These are phyloP conservation scores for Fraxinus quadrangulata DNA, from an alignment of 257 asterid species.

Conservation along the genomic window DNA sequence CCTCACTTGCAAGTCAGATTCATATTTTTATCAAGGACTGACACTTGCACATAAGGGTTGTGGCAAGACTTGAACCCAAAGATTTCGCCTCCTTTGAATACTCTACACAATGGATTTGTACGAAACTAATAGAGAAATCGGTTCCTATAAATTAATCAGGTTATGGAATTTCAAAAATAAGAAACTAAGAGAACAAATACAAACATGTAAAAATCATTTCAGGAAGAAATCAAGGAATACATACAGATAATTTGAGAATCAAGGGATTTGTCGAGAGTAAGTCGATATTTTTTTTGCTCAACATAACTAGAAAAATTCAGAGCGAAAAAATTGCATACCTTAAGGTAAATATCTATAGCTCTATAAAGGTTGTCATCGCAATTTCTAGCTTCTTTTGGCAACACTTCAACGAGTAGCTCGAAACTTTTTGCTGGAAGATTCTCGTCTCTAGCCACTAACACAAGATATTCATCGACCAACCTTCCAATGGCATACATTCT, in stretches of 20 bases:
- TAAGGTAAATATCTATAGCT: constrained; percentile 35
- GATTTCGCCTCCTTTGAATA: neutral
- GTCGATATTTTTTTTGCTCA: neutral
- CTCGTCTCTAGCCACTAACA: constrained; percentile 22
- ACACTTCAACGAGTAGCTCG: constrained; percentile 27
- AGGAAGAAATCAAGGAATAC: neutral
- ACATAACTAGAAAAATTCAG: neutral
- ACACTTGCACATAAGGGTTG: neutral
- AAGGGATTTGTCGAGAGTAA: neutral
- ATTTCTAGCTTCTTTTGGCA: constrained; percentile 32
- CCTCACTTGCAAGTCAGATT: neutral
- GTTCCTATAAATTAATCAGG: neutral
- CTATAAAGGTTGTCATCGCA: constrained; percentile 37
- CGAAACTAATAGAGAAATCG: neutral
- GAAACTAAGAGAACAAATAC: neutral
- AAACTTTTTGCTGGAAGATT: constrained; percentile 30
- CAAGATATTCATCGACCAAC: constrained; percentile 34
- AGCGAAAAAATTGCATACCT: constrained; percentile 23
- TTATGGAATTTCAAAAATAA: no score
- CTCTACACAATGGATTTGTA: neutral
- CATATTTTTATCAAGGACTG: neutral
- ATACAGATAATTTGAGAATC: neutral
- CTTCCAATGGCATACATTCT: constrained; percentile 26
- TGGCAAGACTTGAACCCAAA: no score
- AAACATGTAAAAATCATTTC: neutral